phyloP scores from a whole-genome alignment of 768 basidiomycete genomes.

The Crassisporium funariophilum region DNA sequence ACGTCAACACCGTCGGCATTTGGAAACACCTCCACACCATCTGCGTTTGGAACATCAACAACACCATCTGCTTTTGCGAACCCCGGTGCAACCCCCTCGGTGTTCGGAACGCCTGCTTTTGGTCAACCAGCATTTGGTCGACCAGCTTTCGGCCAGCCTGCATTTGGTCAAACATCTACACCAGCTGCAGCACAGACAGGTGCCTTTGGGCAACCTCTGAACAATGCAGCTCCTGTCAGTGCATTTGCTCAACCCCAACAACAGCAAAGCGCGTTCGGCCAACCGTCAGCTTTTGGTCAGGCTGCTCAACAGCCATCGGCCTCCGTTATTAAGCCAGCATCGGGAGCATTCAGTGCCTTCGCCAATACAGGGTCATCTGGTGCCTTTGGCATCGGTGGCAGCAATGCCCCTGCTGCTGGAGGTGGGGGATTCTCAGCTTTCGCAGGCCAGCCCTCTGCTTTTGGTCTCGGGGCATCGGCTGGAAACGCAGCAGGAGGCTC shows the following conservation, averaged over 20 bases:
- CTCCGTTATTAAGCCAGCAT: slow-evolving; percentile 49
- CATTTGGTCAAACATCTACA: slow-evolving; percentile 26
- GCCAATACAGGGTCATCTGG: slow-evolving; percentile 33
- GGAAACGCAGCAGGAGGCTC: slow-evolving; percentile 29
- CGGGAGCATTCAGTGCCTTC: slow-evolving; percentile 53
- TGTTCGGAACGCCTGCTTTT: slow-evolving; percentile 43
- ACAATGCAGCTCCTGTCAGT: slow-evolving; percentile 26
- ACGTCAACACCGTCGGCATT: slow-evolving; percentile 20
- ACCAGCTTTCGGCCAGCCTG: slow-evolving; percentile 33
- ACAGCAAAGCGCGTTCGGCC: slow-evolving; percentile 41
- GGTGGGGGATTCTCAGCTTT: slow-evolving; percentile 55
- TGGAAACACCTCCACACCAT: slow-evolving; percentile 15
- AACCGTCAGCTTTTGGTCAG: slow-evolving; percentile 32
- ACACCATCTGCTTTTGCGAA: slow-evolving; percentile 30
- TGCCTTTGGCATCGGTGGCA: slow-evolving; percentile 26
- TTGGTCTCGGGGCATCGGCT: slow-evolving; percentile 33
- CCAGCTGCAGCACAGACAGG: slow-evolving; percentile 13
- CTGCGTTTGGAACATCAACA: slow-evolving; percentile 21
- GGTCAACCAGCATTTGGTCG: slow-evolving; percentile 32
- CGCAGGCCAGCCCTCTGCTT: slow-evolving; percentile 47
- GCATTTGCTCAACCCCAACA: slow-evolving; percentile 36
- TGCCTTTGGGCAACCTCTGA: slow-evolving; percentile 39
- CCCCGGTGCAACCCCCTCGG: slow-evolving; percentile 27
- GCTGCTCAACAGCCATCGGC: slow-evolving; percentile 29
- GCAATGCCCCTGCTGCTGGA: slow-evolving; percentile 12